Conservation (phyloP, 2,329 filamentous ascomycete genomes). For the Phaeosphaeria sp. region DNA sequence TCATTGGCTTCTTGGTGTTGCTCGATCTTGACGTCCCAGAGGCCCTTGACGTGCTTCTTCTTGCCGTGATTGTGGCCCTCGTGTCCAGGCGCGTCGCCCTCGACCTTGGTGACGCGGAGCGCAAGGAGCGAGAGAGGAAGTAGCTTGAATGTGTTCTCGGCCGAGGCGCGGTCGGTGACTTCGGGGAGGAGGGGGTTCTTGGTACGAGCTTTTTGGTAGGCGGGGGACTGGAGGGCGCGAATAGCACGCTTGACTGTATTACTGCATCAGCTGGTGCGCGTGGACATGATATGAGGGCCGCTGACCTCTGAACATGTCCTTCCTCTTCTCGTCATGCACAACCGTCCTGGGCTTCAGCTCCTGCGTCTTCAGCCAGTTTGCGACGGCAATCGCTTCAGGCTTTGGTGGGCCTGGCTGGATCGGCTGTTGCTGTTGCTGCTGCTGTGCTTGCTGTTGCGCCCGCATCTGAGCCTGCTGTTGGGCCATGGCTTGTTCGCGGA, state of each 20-base stretch:
- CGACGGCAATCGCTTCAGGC: constrained; percentile 85
- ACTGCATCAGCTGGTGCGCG: constrained; percentile 3
- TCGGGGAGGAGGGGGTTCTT: constrained; percentile 90
- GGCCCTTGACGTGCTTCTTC: constrained; percentile 88
- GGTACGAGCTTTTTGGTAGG: constrained; percentile 85
- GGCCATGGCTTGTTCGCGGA: constrained; percentile 61
- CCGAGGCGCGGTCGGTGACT: constrained; percentile 84
- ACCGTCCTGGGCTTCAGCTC: constrained; percentile 88
- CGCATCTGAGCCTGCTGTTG: constrained; percentile 58
- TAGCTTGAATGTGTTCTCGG: constrained; percentile 94
- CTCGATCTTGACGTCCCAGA: constrained; percentile 95
- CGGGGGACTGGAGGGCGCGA: constrained; percentile 84
- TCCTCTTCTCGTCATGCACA: constrained; percentile 93
- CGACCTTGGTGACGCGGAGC: constrained; percentile 83
- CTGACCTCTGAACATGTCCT: constrained; percentile 95
- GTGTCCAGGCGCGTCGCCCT: constrained; percentile 71
- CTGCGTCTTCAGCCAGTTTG: constrained; percentile 83
- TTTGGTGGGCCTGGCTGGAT: constrained; percentile 83
- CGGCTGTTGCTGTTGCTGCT: constrained; percentile 52
- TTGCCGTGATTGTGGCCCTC: constrained; percentile 60
- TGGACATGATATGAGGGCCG: neutral
- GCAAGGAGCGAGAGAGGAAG: constrained; percentile 94
- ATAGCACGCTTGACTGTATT: constrained; percentile 93
- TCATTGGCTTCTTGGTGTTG: constrained; percentile 90
- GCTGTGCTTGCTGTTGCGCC: too few species aligned